Evolutionary conservation across 257 asterid genomes (phyloP), one percentile per base, ranked within the genome.

Genomic region (Przewalskia tangutica): DNA sequence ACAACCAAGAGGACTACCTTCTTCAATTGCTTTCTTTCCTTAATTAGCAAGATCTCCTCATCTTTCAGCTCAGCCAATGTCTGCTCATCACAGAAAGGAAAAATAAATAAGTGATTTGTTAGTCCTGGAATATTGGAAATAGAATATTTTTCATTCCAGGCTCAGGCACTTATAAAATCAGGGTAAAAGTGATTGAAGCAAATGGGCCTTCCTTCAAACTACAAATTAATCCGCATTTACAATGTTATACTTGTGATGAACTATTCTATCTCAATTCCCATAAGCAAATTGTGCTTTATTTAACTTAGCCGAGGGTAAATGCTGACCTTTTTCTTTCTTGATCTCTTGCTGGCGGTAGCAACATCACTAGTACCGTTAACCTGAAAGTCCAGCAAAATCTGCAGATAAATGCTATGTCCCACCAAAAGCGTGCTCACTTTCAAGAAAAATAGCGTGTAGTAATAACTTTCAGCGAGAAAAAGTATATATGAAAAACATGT

Each of bases 271-370:
- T 16, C 10, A 54, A 32, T 82, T 56, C 68, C 54, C 7, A 23
- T 14, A 7, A 81, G 56, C 5, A 46, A 81, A 67, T 18, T 17
- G 20, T 18, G 42, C 36, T 17, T 14, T n/a, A 82, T 6, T 50
- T 40, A 79, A 50, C 36, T 8, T 38, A 44, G 60, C 8, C 27
- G 58, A 50, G 71, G 53, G 13, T 60, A 66, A 38, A 75, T 27
- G 38, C 70, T 77, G 68, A 91, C 95, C 95, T 91, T 91, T 82
- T 89, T 89, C 87, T 89, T 91, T 87, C 92, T 88, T 81, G 93
- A 85, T 79, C 86, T 87, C 85, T 89, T 91, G 85, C 80, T 86
- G 85, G 81, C 23, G 36, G 84, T 36, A 77, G 88, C 90, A 77
- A 86, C 90, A 60, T 84, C 93, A 79, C 83, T 48, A 27, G 84